Evolutionary conservation across 1,284 basidiomycete species (phyloP).

Genomic region (Leccinum pallidistipes): DNA sequence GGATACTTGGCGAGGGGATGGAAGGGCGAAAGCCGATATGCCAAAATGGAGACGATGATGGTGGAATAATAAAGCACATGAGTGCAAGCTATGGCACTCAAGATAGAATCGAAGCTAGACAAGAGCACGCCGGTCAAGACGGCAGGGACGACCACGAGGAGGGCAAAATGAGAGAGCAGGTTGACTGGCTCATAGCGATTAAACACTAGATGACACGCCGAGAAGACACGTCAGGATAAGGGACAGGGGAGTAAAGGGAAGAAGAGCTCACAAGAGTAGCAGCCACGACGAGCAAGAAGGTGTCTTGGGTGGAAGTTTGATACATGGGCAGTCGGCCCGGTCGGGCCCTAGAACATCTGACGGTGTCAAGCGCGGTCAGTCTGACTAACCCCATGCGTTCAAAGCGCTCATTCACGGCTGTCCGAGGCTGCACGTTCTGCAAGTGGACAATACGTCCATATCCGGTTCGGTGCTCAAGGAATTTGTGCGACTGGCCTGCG

Average conservation of each 20-base stretch:
- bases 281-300: constrained; percentile 19
- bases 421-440: too few relatives aligned
- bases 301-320: constrained; percentile 19
- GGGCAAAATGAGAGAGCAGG: constrained; percentile 28
- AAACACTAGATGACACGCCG: constrained; percentile 34
- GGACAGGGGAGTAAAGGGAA: neutral
- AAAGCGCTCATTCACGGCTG: too few relatives aligned
- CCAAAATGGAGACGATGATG: constrained; percentile 30
- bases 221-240: constrained; percentile 15
- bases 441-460: too few relatives aligned
- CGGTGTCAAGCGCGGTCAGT: too few relatives aligned
- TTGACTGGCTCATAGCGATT: constrained; percentile 35
- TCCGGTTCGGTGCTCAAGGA: too few relatives aligned
- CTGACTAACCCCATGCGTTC: too few relatives aligned
- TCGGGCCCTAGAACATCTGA: too few relatives aligned
- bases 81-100: constrained; percentile 18
- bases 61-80: constrained; percentile 32
- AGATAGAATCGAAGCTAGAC: constrained; percentile 14
- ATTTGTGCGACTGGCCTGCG: too few relatives aligned
- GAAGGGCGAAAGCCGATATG: constrained; percentile 38
- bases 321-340: constrained; percentile 19
- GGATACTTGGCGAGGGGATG: constrained; percentile 37
- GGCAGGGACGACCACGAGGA: constrained; percentile 26
- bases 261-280: constrained; percentile 26
- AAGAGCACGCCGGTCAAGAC: constrained; percentile 18